Base-by-base conservation (phyloP, 192 early-diverging fungal species). In the Gamsiella multidivaricata region DNA sequence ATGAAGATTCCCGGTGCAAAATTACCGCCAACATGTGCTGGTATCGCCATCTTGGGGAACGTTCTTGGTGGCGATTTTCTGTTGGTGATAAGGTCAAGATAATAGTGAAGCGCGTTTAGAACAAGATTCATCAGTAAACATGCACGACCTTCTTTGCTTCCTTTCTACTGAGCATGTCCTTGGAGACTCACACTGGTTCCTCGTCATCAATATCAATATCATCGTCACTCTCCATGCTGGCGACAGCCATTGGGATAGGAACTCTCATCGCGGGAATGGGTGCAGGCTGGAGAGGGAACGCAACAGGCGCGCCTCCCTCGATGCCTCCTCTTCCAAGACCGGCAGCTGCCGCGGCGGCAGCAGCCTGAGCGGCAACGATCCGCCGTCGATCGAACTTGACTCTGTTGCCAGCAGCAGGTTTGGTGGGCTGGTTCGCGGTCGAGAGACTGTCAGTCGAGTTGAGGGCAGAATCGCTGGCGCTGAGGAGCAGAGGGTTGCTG, bases 191-290 rank as follows among this genome's bases (percentile, higher is more conserved):
- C 82, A 61, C 33, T 53, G 54, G 86, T 28, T 90, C 90, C 43
- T 90, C 88, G 36, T 87, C 88, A 34, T 91, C 90, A 8, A 89
- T 55, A 47, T 90, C 85, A 37, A 87, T 91, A 32, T 85, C 88
- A 51, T 88, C 86, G 56, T 90, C 88, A 55, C 87, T 88, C 34
- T 93, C 88, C 25, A 80, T 61, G 43, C 72, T 82, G 3, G 65
- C 74, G 0, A 51, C 45, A 5, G 43, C 72, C 70, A 60, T 69
- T 45, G 63, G 72, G 55, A 60, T 42, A 18, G 57, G 71, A 31
- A 70, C 71, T 61, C 60, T 39, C 51, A 68, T 47, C 59, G 60
- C 54, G 5, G 67, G 69, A 7, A 33, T 61, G 7, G 79, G 61
- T 8, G 69, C 71, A 14, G 68, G 69, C 22, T 78, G 82, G 22